phyloP scores from a whole-genome alignment of 1,139 yeast genomes.

The Lodderomyces parapsilosis region DNA sequence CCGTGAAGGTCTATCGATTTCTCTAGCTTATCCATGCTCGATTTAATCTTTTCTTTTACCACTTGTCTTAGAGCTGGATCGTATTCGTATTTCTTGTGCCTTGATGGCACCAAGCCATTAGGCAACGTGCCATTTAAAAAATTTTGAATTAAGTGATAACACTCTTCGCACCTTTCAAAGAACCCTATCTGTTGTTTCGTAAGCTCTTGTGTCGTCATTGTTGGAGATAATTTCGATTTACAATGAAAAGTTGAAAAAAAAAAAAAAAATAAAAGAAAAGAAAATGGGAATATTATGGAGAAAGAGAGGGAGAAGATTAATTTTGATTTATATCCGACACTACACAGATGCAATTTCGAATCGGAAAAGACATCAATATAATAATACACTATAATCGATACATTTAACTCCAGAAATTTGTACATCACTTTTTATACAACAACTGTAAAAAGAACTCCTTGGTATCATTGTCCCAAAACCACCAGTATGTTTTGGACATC shows the following conservation, averaged over 20 bases:
- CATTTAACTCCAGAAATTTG: too few species aligned
- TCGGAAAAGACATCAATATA: background rate
- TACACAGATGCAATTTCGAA: background rate
- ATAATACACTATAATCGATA: too few species aligned
- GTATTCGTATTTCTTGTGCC: slow-evolving; percentile 21
- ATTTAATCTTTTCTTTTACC: slow-evolving; percentile 31
- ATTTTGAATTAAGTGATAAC: slow-evolving; percentile 31
- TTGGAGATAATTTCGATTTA: background rate
- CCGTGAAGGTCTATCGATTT: slow-evolving; percentile 32
- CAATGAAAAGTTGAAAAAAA: background rate
- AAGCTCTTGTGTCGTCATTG: slow-evolving; percentile 4
- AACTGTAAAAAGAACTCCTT: slow-evolving; percentile 71
- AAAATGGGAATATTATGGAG: background rate
- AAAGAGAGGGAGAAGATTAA: too few species aligned
- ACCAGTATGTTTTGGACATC: slow-evolving; percentile 55
- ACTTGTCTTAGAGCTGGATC: slow-evolving; percentile 22
- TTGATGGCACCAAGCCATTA: slow-evolving; percentile 22
- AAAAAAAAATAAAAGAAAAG: background rate
- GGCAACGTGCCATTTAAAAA: slow-evolving; percentile 33
- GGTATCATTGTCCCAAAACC: slow-evolving; percentile 67
- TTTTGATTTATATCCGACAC: background rate
- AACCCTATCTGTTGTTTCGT: slow-evolving; percentile 15
- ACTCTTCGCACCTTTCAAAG: slow-evolving; percentile 29
- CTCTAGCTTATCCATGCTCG: slow-evolving; percentile 32
- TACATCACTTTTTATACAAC: slow-evolving; percentile 49